Percentiles rank a stretch among this genome's conserved stretches.
phyloP scores from a whole-genome alignment of 805 yeast genomes.

The Wickerhamiella vanderwaltii region DNA sequence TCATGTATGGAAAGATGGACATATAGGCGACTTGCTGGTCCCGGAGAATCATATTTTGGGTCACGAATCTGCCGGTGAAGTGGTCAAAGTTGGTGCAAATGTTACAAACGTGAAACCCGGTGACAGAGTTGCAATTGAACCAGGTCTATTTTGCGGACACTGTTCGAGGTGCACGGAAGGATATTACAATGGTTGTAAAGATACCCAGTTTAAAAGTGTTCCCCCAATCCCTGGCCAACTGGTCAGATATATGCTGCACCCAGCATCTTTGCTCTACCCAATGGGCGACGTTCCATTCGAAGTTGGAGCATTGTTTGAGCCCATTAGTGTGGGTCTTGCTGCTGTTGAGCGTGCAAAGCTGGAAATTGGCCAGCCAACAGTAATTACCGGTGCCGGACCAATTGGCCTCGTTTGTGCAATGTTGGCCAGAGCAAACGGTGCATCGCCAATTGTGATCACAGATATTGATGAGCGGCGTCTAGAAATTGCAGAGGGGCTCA shows the following conservation, averaged over 20 bases:
- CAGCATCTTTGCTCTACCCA: slow-evolving; percentile 30
- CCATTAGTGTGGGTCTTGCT: slow-evolving; percentile 41
- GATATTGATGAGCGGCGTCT: slow-evolving; percentile 37
- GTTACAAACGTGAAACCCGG: slow-evolving; percentile 39
- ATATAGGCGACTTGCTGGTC: slow-evolving; percentile 45
- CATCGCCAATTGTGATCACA: slow-evolving; percentile 40
- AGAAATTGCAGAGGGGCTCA: slow-evolving; percentile 35
- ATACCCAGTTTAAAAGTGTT: slow-evolving; percentile 28
- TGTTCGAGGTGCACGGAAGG: slow-evolving; percentile 29
- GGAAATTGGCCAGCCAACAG: slow-evolving; percentile 37
- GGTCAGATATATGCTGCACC: slow-evolving; percentile 29
- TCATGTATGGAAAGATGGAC: slow-evolving; percentile 56
- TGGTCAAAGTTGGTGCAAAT: slow-evolving; percentile 38
- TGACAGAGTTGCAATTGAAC: slow-evolving; percentile 34
- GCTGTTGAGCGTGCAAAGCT: slow-evolving; percentile 40
- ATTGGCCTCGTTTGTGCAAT: slow-evolving; percentile 40
- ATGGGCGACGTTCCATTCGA: slow-evolving; percentile 34
- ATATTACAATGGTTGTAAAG: slow-evolving; percentile 30
- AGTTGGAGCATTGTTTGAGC: slow-evolving; percentile 47
- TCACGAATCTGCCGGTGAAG: slow-evolving; percentile 44
- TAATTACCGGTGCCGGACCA: slow-evolving; percentile 47
- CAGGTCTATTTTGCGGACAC: slow-evolving; percentile 39
- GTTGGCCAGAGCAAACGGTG: slow-evolving; percentile 42
- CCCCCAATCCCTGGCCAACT: slow-evolving; percentile 30
- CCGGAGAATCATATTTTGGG: slow-evolving; percentile 48